These are phyloP conservation scores for Puccinia coronata DNA, from an alignment of 1,284 basidiomycete species.

Conservation along the genomic window DNA sequence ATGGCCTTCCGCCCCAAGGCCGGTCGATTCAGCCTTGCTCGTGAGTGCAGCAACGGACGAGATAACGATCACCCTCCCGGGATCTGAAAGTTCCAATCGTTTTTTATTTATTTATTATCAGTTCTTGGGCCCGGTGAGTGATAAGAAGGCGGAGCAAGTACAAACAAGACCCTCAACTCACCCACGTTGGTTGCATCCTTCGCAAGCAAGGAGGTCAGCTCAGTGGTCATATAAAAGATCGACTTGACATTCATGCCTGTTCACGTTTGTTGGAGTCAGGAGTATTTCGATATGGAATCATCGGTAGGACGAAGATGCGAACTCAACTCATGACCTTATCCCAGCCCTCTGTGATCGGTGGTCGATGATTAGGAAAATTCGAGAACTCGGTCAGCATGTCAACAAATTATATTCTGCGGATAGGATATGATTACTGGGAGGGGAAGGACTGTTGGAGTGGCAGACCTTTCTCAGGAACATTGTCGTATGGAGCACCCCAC, in stretches of 20 bases:
- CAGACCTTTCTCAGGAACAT: constrained; percentile 50
- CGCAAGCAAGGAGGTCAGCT: constrained; percentile 39
- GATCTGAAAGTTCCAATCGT: constrained; percentile 50
- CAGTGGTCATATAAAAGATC: constrained; percentile 48
- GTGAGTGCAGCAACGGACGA: constrained; percentile 57
- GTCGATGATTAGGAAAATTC: neutral
- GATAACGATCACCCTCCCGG: constrained; percentile 57
- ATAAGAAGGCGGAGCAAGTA: neutral
- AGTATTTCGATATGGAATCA: neutral
- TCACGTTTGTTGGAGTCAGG: neutral
- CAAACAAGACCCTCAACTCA: neutral
- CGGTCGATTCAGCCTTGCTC: constrained; percentile 54
- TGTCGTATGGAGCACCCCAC: constrained; percentile 49
- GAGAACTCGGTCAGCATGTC: neutral
- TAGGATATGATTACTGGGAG: too few relatives aligned
- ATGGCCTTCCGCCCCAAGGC: constrained; percentile 55
- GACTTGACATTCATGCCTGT: constrained; percentile 50
- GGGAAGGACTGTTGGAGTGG: neutral
- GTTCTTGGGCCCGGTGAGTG: neutral
- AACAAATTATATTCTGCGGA: too few relatives aligned
- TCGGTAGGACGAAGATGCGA: neutral
- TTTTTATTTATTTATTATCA: neutral
- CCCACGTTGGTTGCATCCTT: constrained; percentile 47
- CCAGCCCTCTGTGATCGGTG: constrained; percentile 49
- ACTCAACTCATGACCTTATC: constrained; percentile 44